A percentile compares a stretch with the other conserved stretches of the same genome.
Evolutionary conservation across 1,139 yeast genomes (phyloP).

Genomic region (Blastobotrys raffinosifermentans): DNA sequence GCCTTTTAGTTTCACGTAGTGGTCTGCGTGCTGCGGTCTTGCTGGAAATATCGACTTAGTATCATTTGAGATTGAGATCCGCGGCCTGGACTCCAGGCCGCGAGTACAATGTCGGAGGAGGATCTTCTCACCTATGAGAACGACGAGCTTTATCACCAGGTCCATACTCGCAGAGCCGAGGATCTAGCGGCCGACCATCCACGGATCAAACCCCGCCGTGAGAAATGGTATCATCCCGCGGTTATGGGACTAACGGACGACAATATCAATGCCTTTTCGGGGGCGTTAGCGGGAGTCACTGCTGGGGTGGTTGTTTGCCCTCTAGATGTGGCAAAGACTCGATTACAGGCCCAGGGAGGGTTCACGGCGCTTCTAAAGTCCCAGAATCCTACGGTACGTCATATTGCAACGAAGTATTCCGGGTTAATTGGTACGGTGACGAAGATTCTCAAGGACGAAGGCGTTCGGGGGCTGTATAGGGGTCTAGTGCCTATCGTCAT

Average conservation of each 20-base stretch:
- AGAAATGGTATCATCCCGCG: conserved; percentile 7
- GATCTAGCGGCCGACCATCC: neutral
- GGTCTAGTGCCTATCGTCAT: conserved; percentile 87
- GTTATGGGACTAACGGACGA: conserved; percentile 18
- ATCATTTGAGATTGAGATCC: no score
- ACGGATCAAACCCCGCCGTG: conserved; percentile 6
- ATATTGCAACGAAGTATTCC: conserved; percentile 36
- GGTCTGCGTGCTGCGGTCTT: no score
- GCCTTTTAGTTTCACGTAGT: no score
- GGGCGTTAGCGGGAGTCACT: conserved; percentile 86
- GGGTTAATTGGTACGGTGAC: conserved; percentile 59
- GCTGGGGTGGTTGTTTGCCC: conserved; percentile 94
- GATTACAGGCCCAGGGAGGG: conserved; percentile 92
- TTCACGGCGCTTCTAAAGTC: conserved; percentile 19
- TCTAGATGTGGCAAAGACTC: conserved; percentile 86
- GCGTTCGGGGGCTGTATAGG: conserved; percentile 74
- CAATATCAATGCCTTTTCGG: conserved; percentile 60
- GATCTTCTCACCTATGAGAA: conserved; percentile 10
- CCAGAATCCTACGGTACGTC: conserved; percentile 11
- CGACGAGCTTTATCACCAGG: conserved; percentile 8
- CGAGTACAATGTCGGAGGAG: conserved; percentile 12
- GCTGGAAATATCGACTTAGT: no score
- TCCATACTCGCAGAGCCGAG: neutral
- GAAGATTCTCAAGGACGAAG: conserved; percentile 69
- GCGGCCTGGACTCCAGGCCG: no score